These are phyloP conservation scores for Saccharomycopsis capsularis DNA, from an alignment of 805 yeast species.

Conservation along the genomic window DNA sequence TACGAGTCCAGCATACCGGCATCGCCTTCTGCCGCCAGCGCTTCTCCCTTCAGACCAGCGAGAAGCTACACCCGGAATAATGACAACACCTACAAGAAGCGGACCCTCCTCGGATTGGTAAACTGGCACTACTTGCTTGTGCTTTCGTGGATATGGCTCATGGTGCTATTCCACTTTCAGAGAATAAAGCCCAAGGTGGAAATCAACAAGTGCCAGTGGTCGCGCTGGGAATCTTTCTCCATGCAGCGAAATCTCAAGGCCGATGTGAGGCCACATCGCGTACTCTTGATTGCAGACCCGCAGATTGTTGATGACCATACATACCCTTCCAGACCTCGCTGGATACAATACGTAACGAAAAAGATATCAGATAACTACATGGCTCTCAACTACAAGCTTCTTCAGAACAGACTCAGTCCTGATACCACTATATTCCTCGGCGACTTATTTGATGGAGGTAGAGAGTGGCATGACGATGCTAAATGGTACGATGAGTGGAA, in stretches of 20 bases:
- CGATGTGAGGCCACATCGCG: constrained; percentile 31
- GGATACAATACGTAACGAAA: constrained; percentile 48
- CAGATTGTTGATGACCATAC: constrained; percentile 87
- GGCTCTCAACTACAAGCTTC: constrained; percentile 60
- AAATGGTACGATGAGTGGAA: constrained; percentile 63
- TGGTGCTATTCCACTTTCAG: constrained; percentile 47
- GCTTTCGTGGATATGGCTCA: constrained; percentile 35
- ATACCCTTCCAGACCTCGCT: constrained; percentile 61
- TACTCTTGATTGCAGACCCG: constrained; percentile 82
- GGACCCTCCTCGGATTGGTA: too few species aligned
- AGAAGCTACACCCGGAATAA: too few species aligned
- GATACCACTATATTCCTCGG: constrained; percentile 77
- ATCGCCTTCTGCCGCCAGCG: neutral
- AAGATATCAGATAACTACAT: constrained; percentile 71
- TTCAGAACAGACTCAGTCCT: constrained; percentile 58
- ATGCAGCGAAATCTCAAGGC: constrained; percentile 1
- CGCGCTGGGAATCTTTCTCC: constrained; percentile 16
- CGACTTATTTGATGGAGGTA: constrained; percentile 91
- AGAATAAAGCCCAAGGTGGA: constrained; percentile 41
- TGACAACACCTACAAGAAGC: neutral
- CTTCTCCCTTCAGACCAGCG: too few species aligned
- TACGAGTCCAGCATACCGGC: neutral
- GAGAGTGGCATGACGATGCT: constrained; percentile 67
- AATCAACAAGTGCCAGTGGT: constrained; percentile 37
- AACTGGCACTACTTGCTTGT: constrained; percentile 22